Conservation (phyloP, 805 yeast species). For the baker's yeast (Saccharomyces cerevisiae) region DNA sequence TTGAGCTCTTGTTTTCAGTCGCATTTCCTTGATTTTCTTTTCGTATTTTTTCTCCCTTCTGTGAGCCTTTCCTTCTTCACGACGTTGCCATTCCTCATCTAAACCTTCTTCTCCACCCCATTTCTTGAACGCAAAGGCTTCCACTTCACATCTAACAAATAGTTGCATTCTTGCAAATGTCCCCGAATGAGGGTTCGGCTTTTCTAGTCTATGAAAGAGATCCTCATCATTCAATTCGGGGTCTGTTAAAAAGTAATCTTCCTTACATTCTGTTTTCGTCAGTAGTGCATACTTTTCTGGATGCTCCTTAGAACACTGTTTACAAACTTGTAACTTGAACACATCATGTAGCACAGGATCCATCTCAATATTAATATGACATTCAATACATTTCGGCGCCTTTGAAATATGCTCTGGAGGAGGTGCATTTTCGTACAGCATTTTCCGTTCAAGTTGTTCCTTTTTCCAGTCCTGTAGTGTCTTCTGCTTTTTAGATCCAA, state of each 20-base stretch:
- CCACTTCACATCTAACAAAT: slow-evolving; percentile 85
- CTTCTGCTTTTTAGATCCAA: slow-evolving; percentile 26
- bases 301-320: slow-evolving; percentile 55
- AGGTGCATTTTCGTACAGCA: slow-evolving; percentile 47
- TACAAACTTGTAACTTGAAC: slow-evolving; percentile 74
- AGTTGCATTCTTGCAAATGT: slow-evolving; percentile 89
- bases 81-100: slow-evolving; percentile 84
- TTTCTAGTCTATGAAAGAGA: slow-evolving; percentile 68
- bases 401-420: slow-evolving; percentile 65
- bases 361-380: slow-evolving; percentile 64
- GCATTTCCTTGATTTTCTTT: slow-evolving; percentile 74
- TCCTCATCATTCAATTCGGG: slow-evolving; percentile 73
- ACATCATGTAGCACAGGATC: slow-evolving; percentile 62
- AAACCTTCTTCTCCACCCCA: slow-evolving; percentile 89
- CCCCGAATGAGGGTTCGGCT: slow-evolving; percentile 89
- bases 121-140: slow-evolving; percentile 81
- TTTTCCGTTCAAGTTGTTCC: slow-evolving; percentile 48
- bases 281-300: slow-evolving; percentile 87
- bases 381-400: slow-evolving; percentile 80
- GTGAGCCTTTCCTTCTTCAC: slow-evolving; percentile 64
- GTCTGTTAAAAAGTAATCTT: slow-evolving; percentile 87
- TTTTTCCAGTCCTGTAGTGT: slow-evolving; percentile 49
- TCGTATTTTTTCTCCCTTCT: slow-evolving; percentile 75
- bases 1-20: slow-evolving; percentile 87
- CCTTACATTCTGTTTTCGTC: slow-evolving; percentile 91